Conservation (phyloP, 1,284 basidiomycete species). For the Sphagnurus paluster region DNA sequence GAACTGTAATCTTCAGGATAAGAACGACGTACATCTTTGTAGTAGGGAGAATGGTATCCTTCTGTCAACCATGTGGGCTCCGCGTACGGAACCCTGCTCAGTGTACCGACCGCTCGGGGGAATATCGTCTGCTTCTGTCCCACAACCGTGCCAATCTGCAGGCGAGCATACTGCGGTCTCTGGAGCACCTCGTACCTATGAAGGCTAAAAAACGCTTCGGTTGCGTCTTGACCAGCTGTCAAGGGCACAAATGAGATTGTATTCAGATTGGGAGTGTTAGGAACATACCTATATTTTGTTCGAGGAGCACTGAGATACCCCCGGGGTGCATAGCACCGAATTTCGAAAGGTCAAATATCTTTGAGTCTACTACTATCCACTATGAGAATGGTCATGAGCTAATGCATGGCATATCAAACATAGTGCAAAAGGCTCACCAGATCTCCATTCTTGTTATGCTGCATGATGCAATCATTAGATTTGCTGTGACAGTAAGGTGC, state of each 20-base stretch:
- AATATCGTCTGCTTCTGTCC: slow-evolving; percentile 55
- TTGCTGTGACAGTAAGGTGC: background rate
- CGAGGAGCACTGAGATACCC: slow-evolving; percentile 53
- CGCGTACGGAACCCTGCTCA: slow-evolving; percentile 71
- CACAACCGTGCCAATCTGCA: slow-evolving; percentile 65
- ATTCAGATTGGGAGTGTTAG: no score
- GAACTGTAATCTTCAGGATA: no score
- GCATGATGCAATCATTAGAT: background rate
- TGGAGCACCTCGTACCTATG: slow-evolving; percentile 76
- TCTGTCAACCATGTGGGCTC: slow-evolving; percentile 75
- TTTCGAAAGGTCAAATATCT: slow-evolving; percentile 66
- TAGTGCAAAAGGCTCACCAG: slow-evolving; percentile 10
- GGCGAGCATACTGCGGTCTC: slow-evolving; percentile 64
- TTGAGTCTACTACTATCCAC: slow-evolving; percentile 72
- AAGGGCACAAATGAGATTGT: no score
- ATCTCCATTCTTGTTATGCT: slow-evolving; percentile 19
- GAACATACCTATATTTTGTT: slow-evolving; percentile 54
- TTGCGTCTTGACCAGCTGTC: slow-evolving; percentile 74
- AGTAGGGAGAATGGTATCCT: slow-evolving; percentile 74
- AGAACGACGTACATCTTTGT: slow-evolving; percentile 53
- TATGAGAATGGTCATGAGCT: slow-evolving; percentile 19
- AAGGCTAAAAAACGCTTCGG: slow-evolving; percentile 74
- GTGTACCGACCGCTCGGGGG: slow-evolving; percentile 46
- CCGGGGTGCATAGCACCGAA: slow-evolving; percentile 63
- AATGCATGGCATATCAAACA: background rate